A percentile compares a stretch with the other conserved stretches of the same genome.
phyloP scores from a whole-genome alignment of 2,329 filamentous ascomycete species.

The Didymosphaeria variabile region DNA sequence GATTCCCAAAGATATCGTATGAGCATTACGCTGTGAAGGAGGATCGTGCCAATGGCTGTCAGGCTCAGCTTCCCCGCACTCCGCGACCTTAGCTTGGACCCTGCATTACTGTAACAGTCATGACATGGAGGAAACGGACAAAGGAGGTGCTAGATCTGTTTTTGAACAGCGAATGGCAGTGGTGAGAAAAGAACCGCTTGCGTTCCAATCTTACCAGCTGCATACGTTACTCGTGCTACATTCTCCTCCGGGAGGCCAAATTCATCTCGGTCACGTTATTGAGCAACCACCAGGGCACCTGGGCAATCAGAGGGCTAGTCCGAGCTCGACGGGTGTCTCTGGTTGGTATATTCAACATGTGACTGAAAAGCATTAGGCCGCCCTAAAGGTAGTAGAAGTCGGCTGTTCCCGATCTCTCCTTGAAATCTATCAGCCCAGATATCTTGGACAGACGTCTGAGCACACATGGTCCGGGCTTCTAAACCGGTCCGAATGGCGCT shows the following conservation, averaged over 20 bases:
- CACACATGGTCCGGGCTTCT: neutral
- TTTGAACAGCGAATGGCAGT: conserved; percentile 2
- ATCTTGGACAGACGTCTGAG: neutral
- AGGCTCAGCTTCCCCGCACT: conserved; percentile 45
- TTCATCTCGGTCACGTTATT: too few species aligned
- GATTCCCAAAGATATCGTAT: conserved; percentile 34
- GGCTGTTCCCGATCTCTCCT: neutral
- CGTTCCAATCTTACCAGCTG: neutral
- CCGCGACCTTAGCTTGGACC: conserved; percentile 34
- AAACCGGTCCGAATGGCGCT: neutral
- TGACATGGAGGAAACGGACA: conserved; percentile 29
- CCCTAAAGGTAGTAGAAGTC: too few species aligned
- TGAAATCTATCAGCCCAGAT: neutral
- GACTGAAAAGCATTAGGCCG: too few species aligned
- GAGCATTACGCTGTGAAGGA: conserved; percentile 42
- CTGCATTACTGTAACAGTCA: conserved; percentile 30
- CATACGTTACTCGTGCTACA: too few species aligned
- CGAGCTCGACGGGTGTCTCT: too few species aligned
- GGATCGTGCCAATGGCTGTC: conserved; percentile 48
- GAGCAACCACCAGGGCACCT: too few species aligned
- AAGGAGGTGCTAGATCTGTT: conserved; percentile 22
- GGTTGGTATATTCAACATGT: too few species aligned
- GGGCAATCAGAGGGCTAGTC: too few species aligned
- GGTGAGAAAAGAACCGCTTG: neutral
- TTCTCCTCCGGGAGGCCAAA: too few species aligned